Base-by-base conservation (phyloP, 2,329 filamentous ascomycete species). In the Aulographum hederae region DNA sequence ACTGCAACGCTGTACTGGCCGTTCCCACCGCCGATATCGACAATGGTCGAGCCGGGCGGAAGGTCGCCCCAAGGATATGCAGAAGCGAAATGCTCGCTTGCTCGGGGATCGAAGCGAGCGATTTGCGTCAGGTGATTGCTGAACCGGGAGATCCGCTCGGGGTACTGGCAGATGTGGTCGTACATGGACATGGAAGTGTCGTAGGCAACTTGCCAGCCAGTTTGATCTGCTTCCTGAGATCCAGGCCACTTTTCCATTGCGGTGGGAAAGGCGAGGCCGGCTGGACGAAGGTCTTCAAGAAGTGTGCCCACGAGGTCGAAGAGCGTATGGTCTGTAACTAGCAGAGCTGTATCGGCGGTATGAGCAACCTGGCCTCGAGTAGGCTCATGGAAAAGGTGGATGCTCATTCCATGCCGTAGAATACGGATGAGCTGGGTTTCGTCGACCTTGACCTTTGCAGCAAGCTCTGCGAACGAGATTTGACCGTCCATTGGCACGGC, bases 131-230 rank as follows among this genome's bases (percentile, higher is more conserved):
- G n/a, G n/a, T n/a, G n/a, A n/a, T n/a, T n/a, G n/a, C n/a, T 21
- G 21, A 33, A 32, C 18, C 32, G 17, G 16, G 28, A 8, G 10
- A 23, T 6, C 15, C 8, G 8, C 27, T 18, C 32, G 18, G 20
- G 35, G n/a, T 31, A 18, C 18, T 13, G 15, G 18, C 21, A 8
- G 5, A 35, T 11, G 18, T 19, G 27, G 5, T 11, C 31, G 18
- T 34, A 33, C 33, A 35, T 35, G 12, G 35, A 26, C 21, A 33
- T 11, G 3, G 15, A 14, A 17, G 35, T 35, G 15, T 26, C 23
- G 19, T 23, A 32, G 13, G 36, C 36, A 4, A 38, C 23, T 11
- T 33, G 15, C 12, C 19, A 34, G 6, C 20, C 32, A 12, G 32
- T 34, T 14, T 28, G 8, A n/a, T 10, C 33, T 12, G 17, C 6